Evolutionary conservation across 768 basidiomycete species (phyloP).

Genomic region (Termitomyces sp.): DNA sequence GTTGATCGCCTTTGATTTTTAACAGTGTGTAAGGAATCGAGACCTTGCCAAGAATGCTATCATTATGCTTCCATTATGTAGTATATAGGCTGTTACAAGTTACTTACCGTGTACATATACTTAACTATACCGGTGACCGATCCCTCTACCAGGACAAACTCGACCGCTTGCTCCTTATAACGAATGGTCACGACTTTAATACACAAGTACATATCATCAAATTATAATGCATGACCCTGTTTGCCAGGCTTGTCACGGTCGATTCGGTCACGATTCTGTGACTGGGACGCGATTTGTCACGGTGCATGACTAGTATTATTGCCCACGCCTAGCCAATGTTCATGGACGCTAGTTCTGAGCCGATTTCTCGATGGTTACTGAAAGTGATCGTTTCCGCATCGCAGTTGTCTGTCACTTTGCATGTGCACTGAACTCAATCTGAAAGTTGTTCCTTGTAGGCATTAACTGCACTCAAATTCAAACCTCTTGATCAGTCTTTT

Average conservation of each 20-base stretch:
- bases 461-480: slow-evolving; percentile 41
- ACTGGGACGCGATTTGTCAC: slow-evolving; percentile 6
- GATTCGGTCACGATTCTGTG: no score
- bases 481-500: slow-evolving; percentile 38
- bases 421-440: background rate
- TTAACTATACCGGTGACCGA: no score
- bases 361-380: slow-evolving; percentile 6
- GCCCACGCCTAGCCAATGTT: background rate
- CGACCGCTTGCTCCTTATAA: no score
- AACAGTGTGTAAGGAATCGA: background rate
- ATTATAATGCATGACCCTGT: no score
- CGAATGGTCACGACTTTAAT: no score
- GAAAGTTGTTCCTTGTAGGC: slow-evolving; percentile 31
- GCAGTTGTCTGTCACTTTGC: slow-evolving; percentile 32
- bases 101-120: background rate
- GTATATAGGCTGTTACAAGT: background rate
- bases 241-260: background rate
- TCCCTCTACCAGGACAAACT: no score
- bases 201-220: no score
- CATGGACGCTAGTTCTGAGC: no score
- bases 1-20: background rate
- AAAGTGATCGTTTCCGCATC: slow-evolving; percentile 36
- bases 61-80: background rate
- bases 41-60: background rate
- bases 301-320: background rate